A percentile compares a stretch with the other conserved stretches of the same genome.
Conservation (phyloP, 768 basidiomycete species). For the Termitomyces sp. region DNA sequence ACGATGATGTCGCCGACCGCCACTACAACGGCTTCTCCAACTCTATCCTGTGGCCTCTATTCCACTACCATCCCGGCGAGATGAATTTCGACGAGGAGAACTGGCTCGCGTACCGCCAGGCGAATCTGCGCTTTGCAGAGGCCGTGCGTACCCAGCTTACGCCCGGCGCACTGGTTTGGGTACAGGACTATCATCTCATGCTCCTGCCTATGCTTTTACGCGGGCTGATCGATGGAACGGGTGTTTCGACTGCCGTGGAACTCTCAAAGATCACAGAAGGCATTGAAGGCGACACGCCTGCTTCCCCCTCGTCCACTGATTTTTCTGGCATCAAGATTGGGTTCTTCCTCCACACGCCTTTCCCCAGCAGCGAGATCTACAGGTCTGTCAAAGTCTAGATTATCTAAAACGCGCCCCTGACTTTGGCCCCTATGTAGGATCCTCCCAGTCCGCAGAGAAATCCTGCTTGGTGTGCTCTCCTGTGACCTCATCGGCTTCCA, state of each 20-base stretch:
- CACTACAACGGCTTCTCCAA: constrained; percentile 99
- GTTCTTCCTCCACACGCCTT: constrained; percentile 98
- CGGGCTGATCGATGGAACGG: constrained; percentile 74
- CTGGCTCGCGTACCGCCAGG: constrained; percentile 97
- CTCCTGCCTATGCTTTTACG: constrained; percentile 95
- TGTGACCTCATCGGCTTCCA: constrained; percentile 99
- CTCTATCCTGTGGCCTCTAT: constrained; percentile 98
- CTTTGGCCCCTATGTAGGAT: constrained; percentile 51
- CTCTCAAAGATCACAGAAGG: constrained; percentile 70
- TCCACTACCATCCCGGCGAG: constrained; percentile 99
- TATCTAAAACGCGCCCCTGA: not conserved
- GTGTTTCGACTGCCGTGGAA: constrained; percentile 56
- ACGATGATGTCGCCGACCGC: constrained; percentile 96
- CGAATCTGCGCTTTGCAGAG: constrained; percentile 93
- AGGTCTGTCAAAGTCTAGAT: constrained; percentile 44
- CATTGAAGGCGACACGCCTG: constrained; percentile 45
- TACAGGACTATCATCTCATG: constrained; percentile 98
- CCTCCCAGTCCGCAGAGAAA: constrained; percentile 94
- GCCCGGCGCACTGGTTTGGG: constrained; percentile 96
- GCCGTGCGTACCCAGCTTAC: constrained; percentile 74
- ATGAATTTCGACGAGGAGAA: constrained; percentile 99
- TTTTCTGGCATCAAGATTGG: constrained; percentile 86
- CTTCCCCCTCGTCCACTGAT: constrained; percentile 28
- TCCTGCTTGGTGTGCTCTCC: constrained; percentile 91
- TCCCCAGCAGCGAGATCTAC: constrained; percentile 97